These are phyloP conservation scores for Linum lewisii DNA, from an alignment of 345 rosid species.

Conservation along the genomic window DNA sequence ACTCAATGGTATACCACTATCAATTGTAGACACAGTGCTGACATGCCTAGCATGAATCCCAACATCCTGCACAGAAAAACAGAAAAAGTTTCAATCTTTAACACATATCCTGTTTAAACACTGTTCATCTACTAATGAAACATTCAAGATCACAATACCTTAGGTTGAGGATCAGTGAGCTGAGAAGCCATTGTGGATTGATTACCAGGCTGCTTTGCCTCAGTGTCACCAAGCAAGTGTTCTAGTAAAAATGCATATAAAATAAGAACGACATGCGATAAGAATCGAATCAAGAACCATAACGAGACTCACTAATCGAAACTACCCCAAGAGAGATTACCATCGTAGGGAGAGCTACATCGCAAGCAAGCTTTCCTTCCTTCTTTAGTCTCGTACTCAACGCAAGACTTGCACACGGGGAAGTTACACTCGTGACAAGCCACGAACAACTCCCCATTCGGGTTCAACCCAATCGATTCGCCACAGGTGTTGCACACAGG, in stretches of 20 bases:
- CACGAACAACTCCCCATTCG: constrained; percentile 60
- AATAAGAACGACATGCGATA: too few species aligned
- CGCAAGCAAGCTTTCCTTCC: constrained; percentile 74
- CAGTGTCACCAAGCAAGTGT: constrained; percentile 45
- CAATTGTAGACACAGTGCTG: constrained; percentile 80
- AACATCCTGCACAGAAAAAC: constrained; percentile 36
- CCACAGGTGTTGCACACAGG: constrained; percentile 84
- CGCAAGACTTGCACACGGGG: constrained; percentile 85
- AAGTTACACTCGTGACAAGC: constrained; percentile 82
- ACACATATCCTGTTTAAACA: not conserved
- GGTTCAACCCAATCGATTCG: constrained; percentile 49
- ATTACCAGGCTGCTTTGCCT: constrained; percentile 29
- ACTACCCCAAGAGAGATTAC: constrained; percentile 17
- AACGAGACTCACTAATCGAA: not conserved
- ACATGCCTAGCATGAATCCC: constrained; percentile 90
- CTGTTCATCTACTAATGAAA: not conserved
- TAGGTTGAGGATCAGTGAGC: constrained; percentile 27
- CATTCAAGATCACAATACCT: constrained; percentile 25
- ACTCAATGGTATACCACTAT: constrained; percentile 49
- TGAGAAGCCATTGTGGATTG: constrained; percentile 42
- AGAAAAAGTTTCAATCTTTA: not conserved
- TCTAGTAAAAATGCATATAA: constrained; percentile 27
- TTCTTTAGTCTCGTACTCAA: constrained; percentile 75
- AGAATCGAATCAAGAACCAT: too few species aligned
- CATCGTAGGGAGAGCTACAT: constrained; percentile 66